Percentiles rank a stretch among this genome's conserved stretches.
Evolutionary conservation across 169 alveolate genomes (phyloP).

Genomic region (Plasmodium falciparum): DNA sequence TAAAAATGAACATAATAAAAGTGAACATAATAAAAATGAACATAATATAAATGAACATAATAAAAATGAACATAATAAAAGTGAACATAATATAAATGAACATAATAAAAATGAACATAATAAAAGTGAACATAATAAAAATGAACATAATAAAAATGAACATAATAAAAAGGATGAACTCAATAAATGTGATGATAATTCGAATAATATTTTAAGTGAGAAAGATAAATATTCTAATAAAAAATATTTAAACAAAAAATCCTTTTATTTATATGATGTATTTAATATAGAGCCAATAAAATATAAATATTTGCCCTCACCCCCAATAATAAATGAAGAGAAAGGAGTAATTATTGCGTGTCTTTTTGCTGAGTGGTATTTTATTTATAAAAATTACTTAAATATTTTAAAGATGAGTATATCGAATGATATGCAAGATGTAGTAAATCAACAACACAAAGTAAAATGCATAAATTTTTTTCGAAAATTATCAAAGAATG

Average conservation of each 20-base stretch:
- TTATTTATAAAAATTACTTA: conserved; percentile 67
- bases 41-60: neutral
- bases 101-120: neutral
- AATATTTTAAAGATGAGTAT: conserved; percentile 35
- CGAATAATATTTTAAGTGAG: conserved; percentile 17
- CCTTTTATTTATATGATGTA: conserved; percentile 27
- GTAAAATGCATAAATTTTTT: conserved; percentile 51
- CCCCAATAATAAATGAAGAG: conserved; percentile 54
- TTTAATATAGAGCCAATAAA: conserved; percentile 43
- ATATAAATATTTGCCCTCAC: conserved; percentile 66
- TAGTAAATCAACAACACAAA: conserved; percentile 50
- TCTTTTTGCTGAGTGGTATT: conserved; percentile 71
- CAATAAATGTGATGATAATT: neutral
- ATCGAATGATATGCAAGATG: conserved; percentile 28
- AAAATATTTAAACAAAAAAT: conserved; percentile 15
- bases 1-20: conserved; percentile 9
- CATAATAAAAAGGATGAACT: no score
- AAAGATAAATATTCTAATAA: conserved; percentile 6
- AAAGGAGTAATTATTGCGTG: conserved; percentile 52
- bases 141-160: no score
- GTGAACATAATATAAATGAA: no score
- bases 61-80: neutral
- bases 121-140: neutral
- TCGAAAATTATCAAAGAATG: conserved; percentile 36
- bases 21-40: neutral